Conservation (phyloP, 2,329 filamentous ascomycete species). For the Chaetothyriales sp. region DNA sequence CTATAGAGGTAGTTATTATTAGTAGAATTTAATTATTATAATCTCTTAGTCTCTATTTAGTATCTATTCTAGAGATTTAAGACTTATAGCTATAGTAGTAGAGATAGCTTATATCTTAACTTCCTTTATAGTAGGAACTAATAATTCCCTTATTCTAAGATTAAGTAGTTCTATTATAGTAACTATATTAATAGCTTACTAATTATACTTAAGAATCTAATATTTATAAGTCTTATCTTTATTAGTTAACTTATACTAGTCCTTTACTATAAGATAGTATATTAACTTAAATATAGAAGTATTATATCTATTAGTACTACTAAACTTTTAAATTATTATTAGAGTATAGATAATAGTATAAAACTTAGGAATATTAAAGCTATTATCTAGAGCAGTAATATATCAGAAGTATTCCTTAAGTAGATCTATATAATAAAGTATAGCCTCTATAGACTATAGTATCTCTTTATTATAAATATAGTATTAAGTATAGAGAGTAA, state of each 20-base stretch:
- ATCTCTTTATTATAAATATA: not conserved
- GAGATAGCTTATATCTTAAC: not conserved
- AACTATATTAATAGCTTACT: not conserved
- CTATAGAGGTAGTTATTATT: not conserved
- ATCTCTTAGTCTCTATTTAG: not conserved
- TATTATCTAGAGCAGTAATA: not conserved
- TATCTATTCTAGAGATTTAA: not conserved
- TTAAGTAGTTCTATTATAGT: not conserved
- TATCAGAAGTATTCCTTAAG: not conserved
- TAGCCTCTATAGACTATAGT: not conserved
- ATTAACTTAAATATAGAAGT: not conserved
- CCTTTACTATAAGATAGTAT: not conserved
- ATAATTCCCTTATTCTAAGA: not conserved
- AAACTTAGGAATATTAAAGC: conserved; percentile 2
- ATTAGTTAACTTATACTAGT: not conserved
- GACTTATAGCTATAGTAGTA: not conserved
- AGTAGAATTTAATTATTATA: not conserved
- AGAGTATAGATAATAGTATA: not conserved
- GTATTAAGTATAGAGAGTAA: not conserved
- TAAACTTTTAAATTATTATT: not conserved
- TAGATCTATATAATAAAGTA: not conserved
- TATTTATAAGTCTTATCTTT: not conserved
- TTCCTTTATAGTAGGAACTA: not conserved
- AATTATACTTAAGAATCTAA: not conserved
- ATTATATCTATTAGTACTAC: not conserved